Evolutionary conservation across 805 yeast genomes (phyloP), one percentile per base, ranked within the genome.

Genomic region (Wickerhamomyces mucosus): DNA sequence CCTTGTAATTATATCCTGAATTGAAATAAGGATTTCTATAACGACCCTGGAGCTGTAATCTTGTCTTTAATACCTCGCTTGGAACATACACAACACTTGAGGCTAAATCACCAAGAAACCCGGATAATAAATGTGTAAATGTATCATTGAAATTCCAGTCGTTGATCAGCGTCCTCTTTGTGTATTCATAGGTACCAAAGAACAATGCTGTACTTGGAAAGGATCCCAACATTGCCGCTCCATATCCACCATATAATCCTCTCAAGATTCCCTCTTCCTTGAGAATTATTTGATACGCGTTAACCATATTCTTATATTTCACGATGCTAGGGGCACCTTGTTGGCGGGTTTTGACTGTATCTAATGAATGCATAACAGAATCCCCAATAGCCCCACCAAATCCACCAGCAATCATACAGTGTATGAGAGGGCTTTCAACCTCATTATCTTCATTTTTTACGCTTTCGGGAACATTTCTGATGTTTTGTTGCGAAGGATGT

Each of bases 331-430:
- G 77, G 4, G 94, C 82, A n/a, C 95, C 97, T 52, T 92, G 99
- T 54, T 92, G 98, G 40, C 98, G 67, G 3, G 98, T 92, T 53
- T 92, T 92, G 20, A 92, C 95, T 0, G 98, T 92, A 51, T 92
- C 99, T 21, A 92, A 59, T 0, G 97, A 88, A 56, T 92, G 96
- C 96, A 92, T 92, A 19, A 74, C 60, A 2, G 92, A 69, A 48
- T 89, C 98, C 11, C 96, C 97, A 23, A 88, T 72, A 33, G 83
- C 77, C 1, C 97, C 98, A 7, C 98, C 98, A 29, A 89, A 58
- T 1, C 95, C 96, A 26, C 98, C 98, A 0, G 96, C 95, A 24
- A 86, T 34, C 65, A 85, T 65, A 50, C 85, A 73, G 47, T 70
- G 66, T 39, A 69, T 27, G 16, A 79, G 55, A 6, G 80, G 69